A percentile compares a stretch with the other conserved stretches of the same genome.
Evolutionary conservation across 371 early-diverging fungal species (phyloP).

Genomic region (Mucor racemosus): DNA sequence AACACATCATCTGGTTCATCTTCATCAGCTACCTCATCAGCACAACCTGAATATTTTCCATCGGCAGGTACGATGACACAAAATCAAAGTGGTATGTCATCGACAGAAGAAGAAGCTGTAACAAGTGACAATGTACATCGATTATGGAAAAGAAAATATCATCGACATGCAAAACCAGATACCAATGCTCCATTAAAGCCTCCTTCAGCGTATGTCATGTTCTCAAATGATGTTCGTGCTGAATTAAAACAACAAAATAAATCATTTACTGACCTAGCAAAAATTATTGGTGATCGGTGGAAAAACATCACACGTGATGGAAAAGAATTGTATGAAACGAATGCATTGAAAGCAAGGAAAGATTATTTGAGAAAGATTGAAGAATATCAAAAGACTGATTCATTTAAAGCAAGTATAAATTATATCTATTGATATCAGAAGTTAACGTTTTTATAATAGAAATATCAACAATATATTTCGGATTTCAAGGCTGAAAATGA

Average conservation of each 20-base stretch:
- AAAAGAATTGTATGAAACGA: conserved; percentile 39
- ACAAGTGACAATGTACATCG: conserved; percentile 38
- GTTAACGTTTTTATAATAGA: conserved; percentile 12
- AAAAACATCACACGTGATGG: conserved; percentile 39
- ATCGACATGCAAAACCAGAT: conserved; percentile 58
- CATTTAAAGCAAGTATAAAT: conserved; percentile 35
- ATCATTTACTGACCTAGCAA: conserved; percentile 57
- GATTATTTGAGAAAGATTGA: conserved; percentile 40
- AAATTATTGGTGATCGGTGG: conserved; percentile 57
- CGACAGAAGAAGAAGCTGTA: conserved; percentile 49
- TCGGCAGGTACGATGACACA: conserved; percentile 35
- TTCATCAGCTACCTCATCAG: conserved; percentile 3
- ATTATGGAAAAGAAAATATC: conserved; percentile 54
- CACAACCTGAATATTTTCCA: conserved; percentile 26
- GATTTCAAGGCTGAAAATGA: conserved; percentile 56
- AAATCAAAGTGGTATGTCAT: conserved; percentile 37
- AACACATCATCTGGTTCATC: conserved; percentile 1
- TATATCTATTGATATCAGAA: not conserved
- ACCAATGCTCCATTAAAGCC: conserved; percentile 59
- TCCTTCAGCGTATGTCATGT: conserved; percentile 63
- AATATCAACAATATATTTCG: conserved; percentile 50
- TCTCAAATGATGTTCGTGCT: conserved; percentile 53
- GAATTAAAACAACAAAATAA: conserved; percentile 50
- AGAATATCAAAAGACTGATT: conserved; percentile 49
- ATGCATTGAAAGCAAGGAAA: conserved; percentile 39